Percentiles rank a stretch among this genome's conserved stretches.
Conservation (phyloP, 2,329 filamentous ascomycete species). For the Penicillium sclerotiorum region DNA sequence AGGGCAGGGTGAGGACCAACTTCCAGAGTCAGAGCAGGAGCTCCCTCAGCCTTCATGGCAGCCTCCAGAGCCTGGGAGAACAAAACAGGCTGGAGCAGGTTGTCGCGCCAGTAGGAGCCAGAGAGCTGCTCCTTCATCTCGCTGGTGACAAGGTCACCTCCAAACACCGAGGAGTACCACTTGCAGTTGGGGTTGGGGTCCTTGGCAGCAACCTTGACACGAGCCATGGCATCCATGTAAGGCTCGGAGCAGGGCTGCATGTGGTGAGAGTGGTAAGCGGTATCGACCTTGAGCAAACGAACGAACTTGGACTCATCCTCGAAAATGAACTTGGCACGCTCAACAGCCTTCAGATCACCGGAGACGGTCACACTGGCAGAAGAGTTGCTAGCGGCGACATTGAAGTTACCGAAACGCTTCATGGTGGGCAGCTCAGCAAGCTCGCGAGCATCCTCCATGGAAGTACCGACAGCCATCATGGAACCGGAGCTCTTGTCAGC, state of each 20-base stretch:
- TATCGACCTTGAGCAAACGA: conserved; percentile 40
- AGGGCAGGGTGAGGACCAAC: background rate
- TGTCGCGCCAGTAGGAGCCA: background rate
- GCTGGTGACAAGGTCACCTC: background rate
- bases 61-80: background rate
- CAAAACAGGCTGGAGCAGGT: background rate
- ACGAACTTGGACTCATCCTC: conserved; percentile 39
- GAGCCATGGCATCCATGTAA: conserved; percentile 16
- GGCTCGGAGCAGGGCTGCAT: conserved; percentile 28
- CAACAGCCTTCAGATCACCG: conserved; percentile 41
- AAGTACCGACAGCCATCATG: conserved; percentile 21
- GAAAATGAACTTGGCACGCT: conserved; percentile 28
- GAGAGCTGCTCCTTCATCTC: background rate
- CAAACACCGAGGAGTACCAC: background rate
- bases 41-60: background rate
- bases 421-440: background rate
- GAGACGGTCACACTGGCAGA: conserved; percentile 46
- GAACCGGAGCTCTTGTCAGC: conserved; percentile 2
- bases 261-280: conserved; percentile 46
- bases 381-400: conserved; percentile 41
- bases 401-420: conserved; percentile 6
- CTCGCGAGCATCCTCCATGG: conserved; percentile 6
- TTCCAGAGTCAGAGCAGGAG: background rate
- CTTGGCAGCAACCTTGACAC: background rate
- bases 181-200: background rate